Percentiles rank a stretch among this genome's conserved stretches.
These are phyloP conservation scores for Globisporangium rhizosaccharum DNA, from an alignment of 352 stramenopile species.

Conservation along the genomic window DNA sequence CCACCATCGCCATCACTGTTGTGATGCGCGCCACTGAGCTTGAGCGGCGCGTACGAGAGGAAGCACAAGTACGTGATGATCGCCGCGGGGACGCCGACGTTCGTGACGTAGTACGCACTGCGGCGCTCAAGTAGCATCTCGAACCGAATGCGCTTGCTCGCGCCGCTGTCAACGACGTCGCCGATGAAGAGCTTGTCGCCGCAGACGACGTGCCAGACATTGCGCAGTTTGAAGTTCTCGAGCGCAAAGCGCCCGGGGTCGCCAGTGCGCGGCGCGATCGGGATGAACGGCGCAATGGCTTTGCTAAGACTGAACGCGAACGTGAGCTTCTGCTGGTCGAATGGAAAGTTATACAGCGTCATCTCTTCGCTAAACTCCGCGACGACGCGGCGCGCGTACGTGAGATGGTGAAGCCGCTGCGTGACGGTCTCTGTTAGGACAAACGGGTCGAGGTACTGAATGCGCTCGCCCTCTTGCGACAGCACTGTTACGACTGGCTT, in stretches of 20 bases:
- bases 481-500: constrained; percentile 2
- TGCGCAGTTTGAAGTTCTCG: constrained; percentile 27
- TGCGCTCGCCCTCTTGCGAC: not conserved
- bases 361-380: constrained; percentile 39
- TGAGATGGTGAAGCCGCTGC: constrained; percentile 12
- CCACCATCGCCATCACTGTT: not conserved
- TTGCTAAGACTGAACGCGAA: constrained; percentile 23
- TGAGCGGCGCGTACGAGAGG: constrained; percentile 20
- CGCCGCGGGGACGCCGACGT: constrained; percentile 25
- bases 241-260: constrained; percentile 20
- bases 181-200: constrained; percentile 29
- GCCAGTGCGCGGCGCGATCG: constrained; percentile 8
- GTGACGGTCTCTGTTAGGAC: not conserved
- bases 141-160: constrained; percentile 25
- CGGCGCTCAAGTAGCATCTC: constrained; percentile 31
- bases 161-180: constrained; percentile 16
- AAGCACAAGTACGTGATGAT: constrained; percentile 42
- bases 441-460: constrained; percentile 9
- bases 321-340: constrained; percentile 36
- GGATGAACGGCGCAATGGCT: constrained; percentile 11
- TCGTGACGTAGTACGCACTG: constrained; percentile 30
- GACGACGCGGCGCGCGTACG: constrained; percentile 19
- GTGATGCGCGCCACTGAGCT: not conserved
- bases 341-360: constrained; percentile 28
- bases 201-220: constrained; percentile 27